Evolutionary conservation across 2,329 filamentous ascomycete genomes (phyloP).

Genomic region (Talaromyces marneffei): DNA sequence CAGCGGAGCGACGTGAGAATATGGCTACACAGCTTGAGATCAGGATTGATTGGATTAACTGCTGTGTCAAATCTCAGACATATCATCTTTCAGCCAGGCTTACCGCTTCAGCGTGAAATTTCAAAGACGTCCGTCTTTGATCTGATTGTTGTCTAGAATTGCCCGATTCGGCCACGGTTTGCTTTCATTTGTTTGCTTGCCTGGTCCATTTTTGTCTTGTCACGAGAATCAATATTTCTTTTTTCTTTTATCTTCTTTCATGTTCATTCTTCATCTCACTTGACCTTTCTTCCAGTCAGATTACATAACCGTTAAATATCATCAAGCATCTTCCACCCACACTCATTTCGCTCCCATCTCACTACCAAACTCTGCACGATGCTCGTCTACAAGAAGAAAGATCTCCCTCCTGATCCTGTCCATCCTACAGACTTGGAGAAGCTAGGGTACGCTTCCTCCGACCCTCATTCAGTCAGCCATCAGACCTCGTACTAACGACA

Average conservation of each 20-base stretch:
- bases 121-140: not conserved
- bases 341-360: not conserved
- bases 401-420: constrained; percentile 63
- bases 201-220: not conserved
- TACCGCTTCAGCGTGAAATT: not conserved
- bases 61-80: not conserved
- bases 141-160: not conserved
- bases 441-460: constrained; percentile 60
- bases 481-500: not conserved
- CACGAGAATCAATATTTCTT: not conserved
- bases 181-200: not conserved
- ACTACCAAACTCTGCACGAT: constrained; percentile 44
- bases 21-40: not conserved
- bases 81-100: not conserved
- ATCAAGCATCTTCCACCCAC: not conserved
- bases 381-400: constrained; percentile 66
- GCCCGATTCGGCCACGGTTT: not conserved
- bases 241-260: not conserved
- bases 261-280: not conserved
- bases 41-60: not conserved
- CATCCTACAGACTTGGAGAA: constrained; percentile 61
- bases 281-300: not conserved
- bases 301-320: not conserved
- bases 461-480: not conserved
- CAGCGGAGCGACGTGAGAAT: too few relatives aligned